Evolutionary conservation across 148 eudicot species (phyloP), one percentile per base, ranked within the genome.

Genomic region (Heliamphora exappendiculata): DNA sequence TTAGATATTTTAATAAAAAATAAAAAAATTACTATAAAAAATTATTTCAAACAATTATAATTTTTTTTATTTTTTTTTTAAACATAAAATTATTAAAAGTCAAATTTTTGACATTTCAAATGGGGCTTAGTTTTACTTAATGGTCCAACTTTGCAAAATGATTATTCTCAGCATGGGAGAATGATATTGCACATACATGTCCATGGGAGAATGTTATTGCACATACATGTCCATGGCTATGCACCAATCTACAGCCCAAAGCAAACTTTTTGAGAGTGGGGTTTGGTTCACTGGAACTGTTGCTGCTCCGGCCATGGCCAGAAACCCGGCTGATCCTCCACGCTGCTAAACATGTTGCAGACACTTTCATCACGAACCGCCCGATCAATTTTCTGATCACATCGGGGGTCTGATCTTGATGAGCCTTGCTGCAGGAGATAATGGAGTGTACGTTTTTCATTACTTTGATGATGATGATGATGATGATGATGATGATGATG

Each of bases 221-320:
- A n/a, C 20, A 39, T 37, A 7, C 2, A 2, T 41, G 54, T 69
- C 53, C 54, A 24, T 24, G 24, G 24, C 72, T 36, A 65, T 65
- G 36, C 69, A 41, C 70, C 28, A 67, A 19, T 1, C 34, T 17
- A 68, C 34, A 74, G 76, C 33, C 67, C 39, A 59, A 58, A 74
- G 58, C 37, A 55, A 72, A 51, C 73, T 70, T 70, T 14, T 37
- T 42, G n/a, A 19, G 33, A 63, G 19, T 28, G 36, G 42, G 42
- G 70, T 20, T 63, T 7, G 55, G 14, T 19, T 63, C 47, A 80
- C 45, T 80, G 78, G 53, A 79, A 65, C n/a, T 74, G 75, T 50
- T 82, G 83, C 33, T 79, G 83, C 54, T 85, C 84, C 0, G 83
- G 75, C 87, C 87, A 85, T 17, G 82, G 74, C 87, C 87, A 85